These are phyloP conservation scores for Pichia sp. DNA, from an alignment of 1,139 yeast species.

Conservation along the genomic window DNA sequence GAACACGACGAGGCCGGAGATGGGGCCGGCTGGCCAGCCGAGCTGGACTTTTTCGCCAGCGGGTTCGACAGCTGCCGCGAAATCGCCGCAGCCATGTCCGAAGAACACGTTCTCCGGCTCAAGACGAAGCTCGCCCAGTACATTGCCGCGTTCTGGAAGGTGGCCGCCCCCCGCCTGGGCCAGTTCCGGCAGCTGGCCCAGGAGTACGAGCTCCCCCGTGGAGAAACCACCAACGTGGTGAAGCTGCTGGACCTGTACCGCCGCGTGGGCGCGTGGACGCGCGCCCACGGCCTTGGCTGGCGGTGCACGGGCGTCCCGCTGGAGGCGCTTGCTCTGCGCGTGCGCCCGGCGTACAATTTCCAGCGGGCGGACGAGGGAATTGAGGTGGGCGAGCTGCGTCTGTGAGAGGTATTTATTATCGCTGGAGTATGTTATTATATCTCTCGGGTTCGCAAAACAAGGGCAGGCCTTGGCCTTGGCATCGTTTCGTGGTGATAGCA, in stretches of 20 bases:
- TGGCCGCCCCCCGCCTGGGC: slow-evolving; percentile 10
- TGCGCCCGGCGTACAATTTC: background rate
- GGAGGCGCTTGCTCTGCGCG: background rate
- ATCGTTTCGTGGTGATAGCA: no score
- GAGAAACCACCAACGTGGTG: slow-evolving; percentile 15
- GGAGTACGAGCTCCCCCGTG: slow-evolving; percentile 20
- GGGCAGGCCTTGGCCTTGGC: no score
- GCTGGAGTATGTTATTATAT: no score
- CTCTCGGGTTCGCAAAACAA: no score
- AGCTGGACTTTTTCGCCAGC: slow-evolving; percentile 5
- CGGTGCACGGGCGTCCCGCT: background rate
- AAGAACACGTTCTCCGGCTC: no score
- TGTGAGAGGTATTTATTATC: no score
- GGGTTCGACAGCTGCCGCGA: no score
- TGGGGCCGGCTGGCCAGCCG: background rate
- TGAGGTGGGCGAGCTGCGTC: background rate
- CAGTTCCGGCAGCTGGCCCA: slow-evolving; percentile 11
- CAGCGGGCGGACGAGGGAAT: background rate
- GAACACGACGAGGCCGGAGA: slow-evolving; percentile 8
- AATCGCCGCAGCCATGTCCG: no score
- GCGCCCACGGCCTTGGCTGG: background rate
- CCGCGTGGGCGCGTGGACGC: slow-evolving; percentile 4
- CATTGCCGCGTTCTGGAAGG: slow-evolving; percentile 18
- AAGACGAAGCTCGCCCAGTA: slow-evolving; percentile 21
- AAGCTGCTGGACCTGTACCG: slow-evolving; percentile 16